These are phyloP conservation scores for Teratosphaeria nubilosa DNA, from an alignment of 2,329 filamentous ascomycete genomes.

Conservation along the genomic window DNA sequence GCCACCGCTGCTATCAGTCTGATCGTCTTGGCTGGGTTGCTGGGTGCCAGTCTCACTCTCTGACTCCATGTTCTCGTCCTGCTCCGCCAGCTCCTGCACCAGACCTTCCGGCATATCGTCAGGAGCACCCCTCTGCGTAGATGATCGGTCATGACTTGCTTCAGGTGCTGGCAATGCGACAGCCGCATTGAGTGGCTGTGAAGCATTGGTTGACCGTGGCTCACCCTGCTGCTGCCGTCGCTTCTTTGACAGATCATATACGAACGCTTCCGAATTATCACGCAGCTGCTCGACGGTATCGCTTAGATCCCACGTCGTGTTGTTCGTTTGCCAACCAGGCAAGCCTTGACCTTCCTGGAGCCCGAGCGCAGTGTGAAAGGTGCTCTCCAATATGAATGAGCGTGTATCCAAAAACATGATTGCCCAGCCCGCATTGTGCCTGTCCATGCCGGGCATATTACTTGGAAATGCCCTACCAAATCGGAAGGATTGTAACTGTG, in stretches of 20 bases:
- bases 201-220: not conserved
- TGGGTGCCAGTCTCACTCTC: not conserved
- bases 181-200: not conserved
- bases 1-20: not conserved
- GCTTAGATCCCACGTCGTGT: constrained; percentile 22
- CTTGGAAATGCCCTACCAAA: constrained; percentile 5
- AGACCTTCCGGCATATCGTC: not conserved
- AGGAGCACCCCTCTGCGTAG: not conserved
- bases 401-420: constrained; percentile 29
- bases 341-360: constrained; percentile 10
- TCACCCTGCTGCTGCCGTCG: not conserved
- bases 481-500: constrained; percentile 6
- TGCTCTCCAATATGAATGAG: constrained; percentile 21
- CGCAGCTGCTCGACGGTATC: constrained; percentile 13
- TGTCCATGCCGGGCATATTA: constrained; percentile 14
- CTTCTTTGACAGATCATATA: not conserved
- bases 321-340: constrained; percentile 9
- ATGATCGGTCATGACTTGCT: not conserved
- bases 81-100: not conserved
- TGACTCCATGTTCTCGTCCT: not conserved
- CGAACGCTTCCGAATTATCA: constrained; percentile 9
- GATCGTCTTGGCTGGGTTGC: not conserved
- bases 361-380: constrained; percentile 15
- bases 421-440: constrained; percentile 26
- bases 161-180: not conserved